Evolutionary conservation across 139 green algal species (phyloP).

Genomic region (Pleodorina starrii): DNA sequence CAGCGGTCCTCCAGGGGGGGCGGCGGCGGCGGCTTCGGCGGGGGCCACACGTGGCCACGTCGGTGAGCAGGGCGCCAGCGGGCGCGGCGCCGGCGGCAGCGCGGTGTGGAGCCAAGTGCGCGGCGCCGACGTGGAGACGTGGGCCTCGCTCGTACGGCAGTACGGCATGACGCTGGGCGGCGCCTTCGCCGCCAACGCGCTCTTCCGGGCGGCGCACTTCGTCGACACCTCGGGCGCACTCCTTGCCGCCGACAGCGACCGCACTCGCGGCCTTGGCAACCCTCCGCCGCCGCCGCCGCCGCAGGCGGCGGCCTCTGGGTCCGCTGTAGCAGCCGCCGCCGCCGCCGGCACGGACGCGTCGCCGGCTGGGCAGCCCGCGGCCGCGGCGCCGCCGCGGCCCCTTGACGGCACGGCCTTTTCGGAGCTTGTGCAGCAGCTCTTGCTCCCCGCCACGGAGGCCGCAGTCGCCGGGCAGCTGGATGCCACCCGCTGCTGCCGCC

Average conservation of each 20-base stretch:
- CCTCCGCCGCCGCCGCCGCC: neutral
- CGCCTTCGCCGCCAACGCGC: slow-evolving; percentile 3
- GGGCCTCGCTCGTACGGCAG: slow-evolving; percentile 25
- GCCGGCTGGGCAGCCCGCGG: neutral
- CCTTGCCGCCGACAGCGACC: neutral
- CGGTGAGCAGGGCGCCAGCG: neutral
- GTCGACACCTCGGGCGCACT: neutral
- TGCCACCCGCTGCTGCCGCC: neutral
- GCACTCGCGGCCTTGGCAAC: neutral
- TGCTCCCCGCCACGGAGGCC: neutral
- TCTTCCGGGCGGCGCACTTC: slow-evolving; percentile 45
- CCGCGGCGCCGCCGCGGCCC: neutral
- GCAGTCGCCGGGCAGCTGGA: slow-evolving; percentile 1
- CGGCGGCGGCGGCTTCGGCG: neutral
- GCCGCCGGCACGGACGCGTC: neutral
- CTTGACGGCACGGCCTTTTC: neutral
- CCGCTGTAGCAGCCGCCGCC: neutral
- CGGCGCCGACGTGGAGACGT: neutral
- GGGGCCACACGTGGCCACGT: neutral
- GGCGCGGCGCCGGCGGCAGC: neutral
- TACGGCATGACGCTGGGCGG: neutral
- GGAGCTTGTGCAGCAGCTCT: neutral
- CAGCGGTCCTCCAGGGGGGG: neutral
- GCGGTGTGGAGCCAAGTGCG: slow-evolving; percentile 14
- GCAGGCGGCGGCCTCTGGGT: neutral